Base-by-base conservation (phyloP, 306 rosid genomes). In the Trifolium fragiferum region DNA sequence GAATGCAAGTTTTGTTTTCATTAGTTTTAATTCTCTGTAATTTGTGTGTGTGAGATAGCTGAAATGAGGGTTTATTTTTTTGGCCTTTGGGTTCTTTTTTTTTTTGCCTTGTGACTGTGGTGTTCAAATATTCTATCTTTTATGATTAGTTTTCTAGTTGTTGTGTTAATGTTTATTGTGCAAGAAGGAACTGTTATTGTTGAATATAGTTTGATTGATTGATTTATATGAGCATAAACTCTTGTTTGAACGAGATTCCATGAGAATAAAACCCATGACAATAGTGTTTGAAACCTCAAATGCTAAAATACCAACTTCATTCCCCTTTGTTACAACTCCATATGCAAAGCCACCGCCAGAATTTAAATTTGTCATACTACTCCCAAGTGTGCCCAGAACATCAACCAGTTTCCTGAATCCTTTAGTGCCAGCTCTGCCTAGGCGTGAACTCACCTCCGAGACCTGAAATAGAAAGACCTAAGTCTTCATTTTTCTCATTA, bases 221-320 rank as follows among this genome's bases (percentile, higher is more conserved):
- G n/a, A n/a, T n/a, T n/a, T n/a, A n/a, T n/a, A n/a, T n/a, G n/a
- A n/a, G n/a, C n/a, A n/a, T n/a, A n/a, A n/a, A n/a, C n/a, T n/a
- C n/a, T n/a, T n/a, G n/a, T n/a, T n/a, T n/a, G 97, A 89, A 66
- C 89, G 89, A 76, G 97, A 88, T 60, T 88, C 89, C 91, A 86
- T 76, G n/a, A 89, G 93, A 85, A 79, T 84, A 68, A 68, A 86
- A 38, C 93, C 97, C 82, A 89, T 89, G 19, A 89, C 90, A 35
- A 89, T 84, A n/a, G 97, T 92, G 74, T 92, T 92, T 49, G 97
- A 96, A 72, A 92, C 87, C 86, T 92, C 97, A 79, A 92, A 92
- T 7, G 97, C 80, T 63, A 92, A 81, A 69, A 92, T 92, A 3
- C 87, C 79, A 76, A 92, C 80, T 86, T 88, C 96, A 71, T 80